Base-by-base conservation (phyloP, 495 filamentous ascomycete genomes). In the Talaromyces adpressus region DNA sequence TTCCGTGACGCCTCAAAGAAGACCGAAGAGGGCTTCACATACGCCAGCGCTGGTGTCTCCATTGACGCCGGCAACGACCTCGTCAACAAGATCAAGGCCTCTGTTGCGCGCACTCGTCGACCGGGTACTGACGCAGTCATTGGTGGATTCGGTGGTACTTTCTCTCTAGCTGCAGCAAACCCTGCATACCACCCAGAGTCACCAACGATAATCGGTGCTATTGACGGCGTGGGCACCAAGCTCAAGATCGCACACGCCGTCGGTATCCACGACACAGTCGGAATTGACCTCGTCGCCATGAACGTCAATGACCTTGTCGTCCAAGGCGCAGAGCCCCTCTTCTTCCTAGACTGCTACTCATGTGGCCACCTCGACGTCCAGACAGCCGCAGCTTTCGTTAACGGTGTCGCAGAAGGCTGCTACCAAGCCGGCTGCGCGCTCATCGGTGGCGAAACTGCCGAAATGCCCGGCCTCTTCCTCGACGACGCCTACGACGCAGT, bases 231-330 rank as follows among this genome's bases (percentile, higher is more conserved):
- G 18, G 94, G 94, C 47, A 98, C 94, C 30, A 98, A 98, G 78
- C 87, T 97, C 65, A 93, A 92, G 79, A 90, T 98, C 67, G 95
- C 94, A 7, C 92, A 94, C 70, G 84, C 86, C 4, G 88, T 93
- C 69, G 82, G 85, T 59, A 91, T 96, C 77, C 93, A 97, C 77
- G 86, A 91, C 74, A 96, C 91, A 5, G 92, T 98, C 12, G 93
- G 91, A 65, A 91, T 98, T 68, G 94, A 98, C 72, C 84, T 98
- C 12, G 95, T 98, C 2, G 94, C 94, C 65, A 98, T 98, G 95
- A 96, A 95, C 73, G 94, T 97, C 70, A 98, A 98, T 75, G 94
- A 98, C 75, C 82, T 98, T 0, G 87, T 98, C 52, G 94, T 97
- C 14, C 92, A 97, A 75, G 94, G 94, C 58, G 94, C 94, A 1